These are phyloP conservation scores for Clitocybe nebularis DNA, from an alignment of 1,284 basidiomycete genomes.

Conservation along the genomic window DNA sequence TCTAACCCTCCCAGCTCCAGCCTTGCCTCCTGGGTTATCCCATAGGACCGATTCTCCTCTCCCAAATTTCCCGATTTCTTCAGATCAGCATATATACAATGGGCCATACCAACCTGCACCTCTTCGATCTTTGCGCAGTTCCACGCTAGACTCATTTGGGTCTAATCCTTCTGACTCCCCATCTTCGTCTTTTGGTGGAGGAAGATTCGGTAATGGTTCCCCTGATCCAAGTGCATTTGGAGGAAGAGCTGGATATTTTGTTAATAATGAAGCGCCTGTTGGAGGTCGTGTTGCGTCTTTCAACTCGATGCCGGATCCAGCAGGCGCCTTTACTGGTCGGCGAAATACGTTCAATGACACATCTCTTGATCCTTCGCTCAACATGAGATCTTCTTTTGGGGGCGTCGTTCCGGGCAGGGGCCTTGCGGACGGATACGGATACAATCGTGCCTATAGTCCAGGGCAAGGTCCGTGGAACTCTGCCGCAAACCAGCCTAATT, in stretches of 20 bases:
- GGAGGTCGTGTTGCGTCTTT: constrained; percentile 21
- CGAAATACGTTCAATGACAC: constrained; percentile 32
- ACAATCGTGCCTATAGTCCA: constrained; percentile 30
- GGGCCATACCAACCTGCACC: constrained; percentile 66
- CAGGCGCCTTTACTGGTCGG: constrained; percentile 29
- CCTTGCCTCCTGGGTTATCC: constrained; percentile 52
- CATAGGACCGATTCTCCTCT: constrained; percentile 43
- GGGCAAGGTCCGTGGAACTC: constrained; percentile 35
- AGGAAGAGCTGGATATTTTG: constrained; percentile 40
- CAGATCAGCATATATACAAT: constrained; percentile 38
- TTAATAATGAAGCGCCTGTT: constrained; percentile 27
- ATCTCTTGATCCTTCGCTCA: constrained; percentile 26
- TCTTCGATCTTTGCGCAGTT: constrained; percentile 49
- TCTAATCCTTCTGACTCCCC: constrained; percentile 63
- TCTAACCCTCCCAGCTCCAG: constrained; percentile 44
- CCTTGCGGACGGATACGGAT: constrained; percentile 40
- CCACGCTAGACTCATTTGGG: constrained; percentile 58
- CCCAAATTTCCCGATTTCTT: constrained; percentile 30
- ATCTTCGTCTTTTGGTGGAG: constrained; percentile 62
- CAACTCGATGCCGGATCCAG: constrained; percentile 24
- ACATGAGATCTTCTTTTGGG: constrained; percentile 26
- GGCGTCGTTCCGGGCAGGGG: constrained; percentile 33
- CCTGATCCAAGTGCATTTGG: constrained; percentile 61
- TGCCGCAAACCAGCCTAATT: constrained; percentile 8
- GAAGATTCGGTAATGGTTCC: constrained; percentile 59